Evolutionary conservation across 208 protist genomes (phyloP), one percentile per base, ranked within the genome.

Genomic region (Crithidia brevicula): DNA sequence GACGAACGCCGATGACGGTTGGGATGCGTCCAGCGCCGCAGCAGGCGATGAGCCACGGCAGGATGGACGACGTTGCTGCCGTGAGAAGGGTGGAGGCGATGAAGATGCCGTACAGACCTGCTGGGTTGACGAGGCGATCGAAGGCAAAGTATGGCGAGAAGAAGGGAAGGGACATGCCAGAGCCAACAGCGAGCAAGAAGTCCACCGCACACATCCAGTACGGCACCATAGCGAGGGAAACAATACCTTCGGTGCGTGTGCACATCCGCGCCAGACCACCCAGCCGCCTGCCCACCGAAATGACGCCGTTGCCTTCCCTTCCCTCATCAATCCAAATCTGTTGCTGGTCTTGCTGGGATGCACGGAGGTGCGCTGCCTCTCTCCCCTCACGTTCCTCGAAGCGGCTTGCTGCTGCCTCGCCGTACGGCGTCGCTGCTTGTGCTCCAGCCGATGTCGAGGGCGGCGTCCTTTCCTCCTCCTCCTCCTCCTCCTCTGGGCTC

Each of bases 161-260:
- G 58, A 77, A 90, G 9, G 67, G 78, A 28, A 87, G 53, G 9
- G 82, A 86, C 81, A 87, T 84, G 30, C 81, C 84, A 18, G 72
- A 77, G 34, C 84, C 84, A 40, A 87, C 43, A 27, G 77, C 68
- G 31, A 91, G 67, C 15, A 85, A 34, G 8, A 89, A 64, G 47
- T 87, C 83, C 4, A 75, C 77, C 0, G 67, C 6, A 59, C 72
- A 85, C 51, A 92, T 73, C 52, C 85, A 67, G 40, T 86, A 85
- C 25, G 84, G 82, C 52, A 89, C 76, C 10, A 57, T 52, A 5
- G 53, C 25, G 57, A 66, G 34, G 9, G 66, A 74, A 11, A 54
- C 31, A 16, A 52, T 45, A 33, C 54, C 16, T 11, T 6, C 25
- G 5, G 51, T 18, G 23, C 47, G n/a, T 22, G 34, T 20, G 34